A percentile compares a stretch with the other conserved stretches of the same genome.
Evolutionary conservation across 169 alveolate genomes (phyloP).

Genomic region (Haemoproteus tartakovskyi): DNA sequence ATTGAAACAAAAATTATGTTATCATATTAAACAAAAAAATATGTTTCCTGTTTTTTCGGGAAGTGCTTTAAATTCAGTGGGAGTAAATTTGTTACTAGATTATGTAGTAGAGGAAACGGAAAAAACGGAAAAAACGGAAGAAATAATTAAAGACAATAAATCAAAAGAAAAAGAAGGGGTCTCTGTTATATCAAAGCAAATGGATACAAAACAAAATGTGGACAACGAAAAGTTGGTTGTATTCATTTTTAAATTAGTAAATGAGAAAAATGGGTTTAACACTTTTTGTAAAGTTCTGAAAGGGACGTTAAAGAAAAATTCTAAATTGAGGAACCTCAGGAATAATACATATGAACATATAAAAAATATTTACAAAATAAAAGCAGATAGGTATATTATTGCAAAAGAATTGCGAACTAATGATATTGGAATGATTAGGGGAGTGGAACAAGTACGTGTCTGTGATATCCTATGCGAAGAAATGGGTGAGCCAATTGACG

Average conservation of each 20-base stretch:
- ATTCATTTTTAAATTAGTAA: conserved; percentile 45
- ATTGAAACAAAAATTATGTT: neutral
- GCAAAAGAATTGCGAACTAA: conserved; percentile 28
- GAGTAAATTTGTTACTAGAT: conserved; percentile 43
- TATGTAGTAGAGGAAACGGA: conserved; percentile 1
- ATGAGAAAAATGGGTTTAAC: conserved; percentile 58
- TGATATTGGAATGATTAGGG: conserved; percentile 72
- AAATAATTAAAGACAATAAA: neutral
- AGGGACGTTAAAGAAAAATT: conserved; percentile 54
- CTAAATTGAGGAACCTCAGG: conserved; percentile 34
- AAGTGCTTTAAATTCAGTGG: conserved; percentile 48
- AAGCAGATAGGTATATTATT: conserved; percentile 67
- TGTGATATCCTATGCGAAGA: conserved; percentile 62
- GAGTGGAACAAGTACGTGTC: conserved; percentile 49
- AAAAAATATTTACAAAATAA: conserved; percentile 67
- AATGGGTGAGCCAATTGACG: conserved; percentile 1
- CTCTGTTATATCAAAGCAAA: neutral
- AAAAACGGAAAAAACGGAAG: neutral
- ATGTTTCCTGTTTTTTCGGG: conserved; percentile 50
- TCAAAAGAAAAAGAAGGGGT: neutral
- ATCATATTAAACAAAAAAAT: conserved; percentile 4
- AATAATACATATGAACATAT: conserved; percentile 56
- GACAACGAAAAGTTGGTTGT: neutral
- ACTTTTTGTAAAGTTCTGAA: conserved; percentile 29
- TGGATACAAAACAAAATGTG: neutral